Base-by-base conservation (phyloP, 306 rosid genomes). In the Cucurbita ficifolia region DNA sequence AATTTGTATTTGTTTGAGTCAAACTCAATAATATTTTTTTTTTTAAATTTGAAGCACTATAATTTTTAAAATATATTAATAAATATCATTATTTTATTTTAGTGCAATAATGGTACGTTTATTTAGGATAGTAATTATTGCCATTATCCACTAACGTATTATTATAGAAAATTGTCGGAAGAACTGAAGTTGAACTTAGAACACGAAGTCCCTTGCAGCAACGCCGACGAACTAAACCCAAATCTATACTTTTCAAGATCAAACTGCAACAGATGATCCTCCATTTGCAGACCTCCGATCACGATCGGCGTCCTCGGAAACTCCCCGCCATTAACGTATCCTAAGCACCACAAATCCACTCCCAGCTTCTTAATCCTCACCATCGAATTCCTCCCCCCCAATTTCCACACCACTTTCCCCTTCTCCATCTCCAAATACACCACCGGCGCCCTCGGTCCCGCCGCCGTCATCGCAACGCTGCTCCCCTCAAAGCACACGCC, bases 221-320 rank as follows among this genome's bases (percentile, higher is more conserved):
- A 10, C 12, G n/a, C 18, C 7, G 86, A 75, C 1, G 84, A 85
- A 76, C 78, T 82, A 64, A 89, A 89, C 6, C 96, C 92, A 3
- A 89, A 64, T 75, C 79, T 72, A 0, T 79, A 78, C 0, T 74
- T 49, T 7, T 84, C 84, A 49, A 89, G 70, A 78, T 89, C 96
- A 43, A 89, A 87, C 78, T 85, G 86, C 39, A 89, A 57, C 9
- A 87, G 22, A 13, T 45, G 73, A 72, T 90, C 80, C 80, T 86
- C 91, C 81, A 87, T 6, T 51, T 90, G 92, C 75, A 83, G 73
- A 45, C 91, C 92, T 8, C 96, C 96, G 38, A 90, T 88, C 74
- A 84, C 87, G 5, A 90, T 57, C 10, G 85, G 49, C 2, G 88
- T 79, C 58, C 78, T 79, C 40, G 88, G 51, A 5, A 43, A 56